Base-by-base conservation (phyloP, 495 filamentous ascomycete genomes). In the Pyrenula aspistea region DNA sequence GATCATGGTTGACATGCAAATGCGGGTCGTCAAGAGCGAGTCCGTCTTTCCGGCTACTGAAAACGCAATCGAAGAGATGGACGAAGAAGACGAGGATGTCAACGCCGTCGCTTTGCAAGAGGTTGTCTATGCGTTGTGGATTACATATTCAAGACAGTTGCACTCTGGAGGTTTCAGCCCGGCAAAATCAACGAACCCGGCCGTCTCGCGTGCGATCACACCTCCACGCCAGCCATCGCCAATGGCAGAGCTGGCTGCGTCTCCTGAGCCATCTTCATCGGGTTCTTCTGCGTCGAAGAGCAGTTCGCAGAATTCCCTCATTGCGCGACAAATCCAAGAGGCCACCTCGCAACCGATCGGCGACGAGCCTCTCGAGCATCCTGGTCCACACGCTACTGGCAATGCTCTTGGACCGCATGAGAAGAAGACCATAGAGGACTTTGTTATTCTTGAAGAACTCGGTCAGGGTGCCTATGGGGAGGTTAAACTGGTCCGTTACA, bases 401-500 rank as follows among this genome's bases (percentile, higher is more conserved):
- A 61, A 55, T 2, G 52, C 61, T 42, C 72, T 72, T 22, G 69
- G 76, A 47, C 60, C 67, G 12, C 65, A 67, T 25, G 72, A 73
- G 65, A 95, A 91, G 67, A 91, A 92, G 67, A 83, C 81, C 0
- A 97, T 99, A 55, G 73, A 83, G 51, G 91, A 96, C 69, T 99
- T 95, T 68, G 78, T 83, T 25, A 90, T 97, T 59, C 77, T 99
- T 2, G 93, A 99, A 69, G 93, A 99, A 55, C 96, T 99, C 92
- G 93, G 93, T 3, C 90, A 96, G 70, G 93, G 93, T 51, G 94
- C 93, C 1, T 99, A 97, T 64, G 93, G 93, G 2, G 91, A 97
- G 69, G 93, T 99, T 53, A 99, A 99, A 68, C 75, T 97, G 42
- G 91, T 87, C n/a, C 82, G 91, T 10, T 86, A 94, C 68, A 91